These are phyloP conservation scores for Tricholoma flavovirens DNA, from an alignment of 768 basidiomycete species.

Conservation along the genomic window DNA sequence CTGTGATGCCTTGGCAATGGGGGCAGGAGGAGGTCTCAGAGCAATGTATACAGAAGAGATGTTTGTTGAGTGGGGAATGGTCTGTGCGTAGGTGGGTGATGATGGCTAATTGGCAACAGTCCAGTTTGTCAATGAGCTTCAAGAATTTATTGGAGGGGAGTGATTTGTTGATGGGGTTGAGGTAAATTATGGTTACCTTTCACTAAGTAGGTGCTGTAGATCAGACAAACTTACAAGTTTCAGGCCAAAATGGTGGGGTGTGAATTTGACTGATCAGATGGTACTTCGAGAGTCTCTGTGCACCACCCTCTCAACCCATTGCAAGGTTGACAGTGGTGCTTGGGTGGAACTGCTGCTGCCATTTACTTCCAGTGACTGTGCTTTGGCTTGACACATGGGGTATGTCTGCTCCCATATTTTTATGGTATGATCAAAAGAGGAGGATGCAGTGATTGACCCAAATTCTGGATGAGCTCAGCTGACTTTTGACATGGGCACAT, in stretches of 20 bases:
- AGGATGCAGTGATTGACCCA: slow-evolving; percentile 79
- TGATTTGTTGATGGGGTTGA: too few relatives aligned
- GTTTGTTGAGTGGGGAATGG: too few relatives aligned
- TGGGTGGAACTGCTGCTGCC: slow-evolving; percentile 19
- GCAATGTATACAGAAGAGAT: too few relatives aligned
- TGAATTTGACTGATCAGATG: slow-evolving; percentile 81
- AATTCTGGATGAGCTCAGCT: slow-evolving; percentile 94
- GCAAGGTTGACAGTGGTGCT: slow-evolving; percentile 24
- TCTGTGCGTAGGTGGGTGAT: too few relatives aligned
- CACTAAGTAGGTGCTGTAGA: too few relatives aligned
- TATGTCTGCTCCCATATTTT: slow-evolving; percentile 84
- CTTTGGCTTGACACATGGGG: slow-evolving; percentile 21
- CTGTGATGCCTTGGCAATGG: too few relatives aligned
- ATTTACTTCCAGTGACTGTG: slow-evolving; percentile 20
- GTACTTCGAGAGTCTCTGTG: slow-evolving; percentile 83
- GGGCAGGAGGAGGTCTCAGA: too few relatives aligned
- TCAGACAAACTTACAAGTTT: slow-evolving; percentile 73
- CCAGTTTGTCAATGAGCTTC: too few relatives aligned
- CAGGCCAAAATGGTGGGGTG: slow-evolving; percentile 81
- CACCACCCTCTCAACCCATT: slow-evolving; percentile 73
- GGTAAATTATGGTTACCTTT: too few relatives aligned
- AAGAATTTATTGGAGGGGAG: too few relatives aligned
- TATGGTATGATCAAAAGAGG: slow-evolving; percentile 86
- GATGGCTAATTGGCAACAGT: too few relatives aligned
- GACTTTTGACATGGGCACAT: slow-evolving; percentile 78